Evolutionary conservation across 2,329 filamentous ascomycete genomes (phyloP), one percentile per base, ranked within the genome.

Genomic region (Talaromyces marneffei): DNA sequence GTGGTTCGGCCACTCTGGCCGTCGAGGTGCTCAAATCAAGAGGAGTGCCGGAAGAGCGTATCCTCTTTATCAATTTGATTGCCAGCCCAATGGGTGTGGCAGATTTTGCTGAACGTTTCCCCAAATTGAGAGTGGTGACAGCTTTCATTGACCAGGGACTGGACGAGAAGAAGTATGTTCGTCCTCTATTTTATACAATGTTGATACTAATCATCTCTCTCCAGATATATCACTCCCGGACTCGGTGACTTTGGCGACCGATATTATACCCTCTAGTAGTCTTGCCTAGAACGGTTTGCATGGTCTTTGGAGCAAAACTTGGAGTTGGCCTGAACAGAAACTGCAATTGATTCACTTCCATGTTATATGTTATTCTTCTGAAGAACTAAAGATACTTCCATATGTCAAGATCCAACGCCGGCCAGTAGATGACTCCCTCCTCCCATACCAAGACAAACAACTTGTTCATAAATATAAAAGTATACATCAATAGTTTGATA

Each of bases 131-230:
- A 65, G 90, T 99, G 20, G 91, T 99, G 54, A 97, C 94, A 8
- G 91, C 94, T 9, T 99, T 99, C 74, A 88, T 99, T 70, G 94
- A 99, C 73, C 85, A 93, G 80, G 93, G 94, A n/a, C 80, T 99
- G 65, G 90, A 99, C 74, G 92, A 95, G 73, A 97, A 96, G 82
- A 97, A 96, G 92, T 97, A 83, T 72, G 86, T 81, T 29, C 14
- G 18, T 20, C 3, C 2, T 27, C 62, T 42, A 37, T 23, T 16
- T 35, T 14, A 29, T 33, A 16, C 18, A 54, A 29, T 39, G 18
- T 23, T 55, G 10, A 23, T 40, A 18, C 46, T 46, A 48, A 20
- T 53, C 14, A 35, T 64, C 57, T 60, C 35, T 52, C 50, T 66
- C 65, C 74, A 97, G 93, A 75, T 97, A 97, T 75, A 97, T 97